Base-by-base conservation (phyloP, 2,329 filamentous ascomycete species). In the Aspergillus glaucus region DNA sequence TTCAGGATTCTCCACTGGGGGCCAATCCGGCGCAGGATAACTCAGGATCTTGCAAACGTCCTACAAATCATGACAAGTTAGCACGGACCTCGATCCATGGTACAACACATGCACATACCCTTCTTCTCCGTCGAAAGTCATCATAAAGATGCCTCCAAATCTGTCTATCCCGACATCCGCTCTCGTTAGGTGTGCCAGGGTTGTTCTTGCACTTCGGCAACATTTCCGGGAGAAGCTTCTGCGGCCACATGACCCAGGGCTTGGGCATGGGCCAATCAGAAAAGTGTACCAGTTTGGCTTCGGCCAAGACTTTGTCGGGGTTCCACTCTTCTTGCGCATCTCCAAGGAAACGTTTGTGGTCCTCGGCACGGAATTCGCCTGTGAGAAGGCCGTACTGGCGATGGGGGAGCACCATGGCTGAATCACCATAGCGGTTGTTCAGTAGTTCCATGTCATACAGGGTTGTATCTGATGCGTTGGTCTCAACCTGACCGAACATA, bases 241-340 rank as follows among this genome's bases (percentile, higher is more conserved):
- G 61, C 15, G 66, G 63, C 66, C 66, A 70, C 66, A 69, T 68
- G 4, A 79, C 64, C 79, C 79, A 82, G 2, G 80, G 80, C 55
- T 88, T 88, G 0, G 84, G 82, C 5, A 86, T 57, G 1, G 85
- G 85, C 80, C 80, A 86, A 59, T 88, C 85, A 10, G 80, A 84
- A 62, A 87, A 88, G 62, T 88, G 85, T 2, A 88, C 70, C 4
- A 85, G 74, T 53, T 85, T 86, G 6, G 82, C 80, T 57, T 86
- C 81, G 12, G 74, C 74, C 46, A 79, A 71, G 1, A 75, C 73
- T 37, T 62, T 66, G 21, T 81, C 68, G 0, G 83, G 74, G 57
- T 86, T 78, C 82, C 84, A 87, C 2, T 59, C 55, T 52, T 80
- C 79, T 2, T 72, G 65, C 1, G 72, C 66, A 14, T 68, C 58